Conservation (phyloP, 768 basidiomycete species). For the Boletus rubescentipes region DNA sequence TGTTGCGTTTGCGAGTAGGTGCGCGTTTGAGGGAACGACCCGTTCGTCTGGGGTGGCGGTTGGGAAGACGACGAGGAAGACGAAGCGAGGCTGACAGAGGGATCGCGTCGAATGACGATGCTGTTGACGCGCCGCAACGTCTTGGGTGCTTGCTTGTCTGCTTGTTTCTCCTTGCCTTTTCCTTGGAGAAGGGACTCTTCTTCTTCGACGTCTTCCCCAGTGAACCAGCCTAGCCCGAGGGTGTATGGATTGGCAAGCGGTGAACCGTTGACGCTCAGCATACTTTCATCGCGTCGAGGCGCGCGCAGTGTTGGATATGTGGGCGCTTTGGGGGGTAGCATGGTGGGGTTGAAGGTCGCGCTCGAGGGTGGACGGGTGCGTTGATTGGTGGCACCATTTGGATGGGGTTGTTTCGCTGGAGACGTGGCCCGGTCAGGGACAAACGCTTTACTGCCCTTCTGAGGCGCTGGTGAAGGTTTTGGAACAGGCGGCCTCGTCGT, state of each 20-base stretch:
- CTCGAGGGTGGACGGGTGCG: slow-evolving; percentile 53
- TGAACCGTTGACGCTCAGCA: slow-evolving; percentile 81
- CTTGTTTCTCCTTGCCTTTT: slow-evolving; percentile 26
- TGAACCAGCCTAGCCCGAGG: slow-evolving; percentile 62
- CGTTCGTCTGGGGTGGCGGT: slow-evolving; percentile 19
- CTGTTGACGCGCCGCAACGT: slow-evolving; percentile 48
- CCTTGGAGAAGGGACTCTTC: slow-evolving; percentile 13
- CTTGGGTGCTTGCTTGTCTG: slow-evolving; percentile 11
- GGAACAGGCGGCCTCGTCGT: slow-evolving; percentile 28
- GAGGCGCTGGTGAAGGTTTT: slow-evolving; percentile 36
- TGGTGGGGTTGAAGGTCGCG: slow-evolving; percentile 69
- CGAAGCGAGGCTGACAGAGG: slow-evolving; percentile 42
- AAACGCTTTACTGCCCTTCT: slow-evolving; percentile 32
- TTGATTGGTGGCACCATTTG: neutral
- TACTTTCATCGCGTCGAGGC: slow-evolving; percentile 71
- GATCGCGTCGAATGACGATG: slow-evolving; percentile 61
- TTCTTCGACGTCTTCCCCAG: slow-evolving; percentile 33
- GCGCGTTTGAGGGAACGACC: slow-evolving; percentile 26
- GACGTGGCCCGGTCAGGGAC: slow-evolving; percentile 46
- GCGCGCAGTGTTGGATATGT: slow-evolving; percentile 52
- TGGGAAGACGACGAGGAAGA: slow-evolving; percentile 27
- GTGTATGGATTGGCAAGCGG: slow-evolving; percentile 78
- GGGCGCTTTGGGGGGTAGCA: slow-evolving; percentile 46
- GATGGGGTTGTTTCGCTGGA: slow-evolving; percentile 43
- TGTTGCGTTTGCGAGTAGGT: slow-evolving; percentile 51